Evolutionary conservation across 805 yeast genomes (phyloP).

Genomic region (Saturnispora sanitii): DNA sequence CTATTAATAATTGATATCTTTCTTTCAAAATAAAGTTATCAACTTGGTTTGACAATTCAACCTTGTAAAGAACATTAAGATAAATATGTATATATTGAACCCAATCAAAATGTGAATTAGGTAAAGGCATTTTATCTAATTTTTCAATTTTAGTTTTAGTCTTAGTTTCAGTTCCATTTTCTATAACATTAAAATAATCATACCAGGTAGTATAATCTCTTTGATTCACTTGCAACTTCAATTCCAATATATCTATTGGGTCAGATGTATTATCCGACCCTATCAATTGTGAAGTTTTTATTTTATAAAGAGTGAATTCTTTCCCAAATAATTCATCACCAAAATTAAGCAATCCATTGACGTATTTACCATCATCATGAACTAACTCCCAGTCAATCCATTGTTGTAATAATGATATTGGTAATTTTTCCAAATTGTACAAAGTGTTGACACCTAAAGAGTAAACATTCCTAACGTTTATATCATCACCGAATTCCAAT

Average conservation of each 20-base stretch:
- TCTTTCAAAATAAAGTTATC: constrained; percentile 29
- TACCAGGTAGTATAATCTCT: constrained; percentile 77
- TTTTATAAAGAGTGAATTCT: neutral
- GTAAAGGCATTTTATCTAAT: constrained; percentile 29
- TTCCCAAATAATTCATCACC: constrained; percentile 3
- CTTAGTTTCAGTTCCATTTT: too few relatives aligned
- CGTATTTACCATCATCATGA: neutral
- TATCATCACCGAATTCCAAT: constrained; percentile 34
- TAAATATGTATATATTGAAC: constrained; percentile 34
- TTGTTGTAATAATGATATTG: neutral
- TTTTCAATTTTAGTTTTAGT: neutral
- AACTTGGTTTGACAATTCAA: constrained; percentile 54
- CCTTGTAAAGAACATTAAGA: constrained; percentile 59
- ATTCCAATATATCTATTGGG: neutral
- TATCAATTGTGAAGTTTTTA: neutral
- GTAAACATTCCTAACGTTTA: constrained; percentile 52
- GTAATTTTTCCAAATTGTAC: constrained; percentile 20
- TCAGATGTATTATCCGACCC: neutral
- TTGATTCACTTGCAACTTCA: constrained; percentile 30
- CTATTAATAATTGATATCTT: constrained; percentile 41
- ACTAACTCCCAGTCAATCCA: constrained; percentile 8
- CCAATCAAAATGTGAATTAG: constrained; percentile 37
- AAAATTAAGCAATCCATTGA: constrained; percentile 2
- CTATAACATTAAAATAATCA: constrained; percentile 46
- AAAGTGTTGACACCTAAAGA: constrained; percentile 56